Percentiles rank a stretch among this genome's conserved stretches.
Conservation (phyloP, 306 rosid genomes). For the Prunus dulcis region DNA sequence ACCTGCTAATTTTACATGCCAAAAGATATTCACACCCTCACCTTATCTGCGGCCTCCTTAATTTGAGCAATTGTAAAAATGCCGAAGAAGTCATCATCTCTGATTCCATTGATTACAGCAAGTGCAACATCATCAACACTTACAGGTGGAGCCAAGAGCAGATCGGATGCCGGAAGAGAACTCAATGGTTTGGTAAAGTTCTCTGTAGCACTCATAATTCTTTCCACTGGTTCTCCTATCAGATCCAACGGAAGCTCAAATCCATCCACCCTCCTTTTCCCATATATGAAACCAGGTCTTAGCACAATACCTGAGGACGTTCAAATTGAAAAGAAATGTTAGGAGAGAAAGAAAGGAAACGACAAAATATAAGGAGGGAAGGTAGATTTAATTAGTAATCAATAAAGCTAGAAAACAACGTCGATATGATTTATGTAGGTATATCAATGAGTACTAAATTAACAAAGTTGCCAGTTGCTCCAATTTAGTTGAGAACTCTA, state of each 20-base stretch:
- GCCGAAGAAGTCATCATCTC: constrained; percentile 83
- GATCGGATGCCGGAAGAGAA: constrained; percentile 89
- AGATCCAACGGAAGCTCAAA: constrained; percentile 83
- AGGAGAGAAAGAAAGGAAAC: not conserved
- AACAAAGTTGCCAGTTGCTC: not conserved
- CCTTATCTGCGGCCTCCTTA: constrained; percentile 85
- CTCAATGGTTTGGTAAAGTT: constrained; percentile 75
- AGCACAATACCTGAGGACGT: constrained; percentile 75
- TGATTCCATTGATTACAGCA: constrained; percentile 67
- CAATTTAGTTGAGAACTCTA: not conserved
- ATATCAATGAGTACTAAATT: not conserved
- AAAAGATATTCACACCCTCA: constrained; percentile 39
- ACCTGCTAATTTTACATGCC: not conserved
- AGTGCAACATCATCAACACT: constrained; percentile 88
- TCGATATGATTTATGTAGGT: not conserved
- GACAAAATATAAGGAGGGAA: not conserved
- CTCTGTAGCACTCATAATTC: constrained; percentile 54
- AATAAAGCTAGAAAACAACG: not conserved
- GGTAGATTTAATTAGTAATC: not conserved
- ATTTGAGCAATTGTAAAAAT: constrained; percentile 83
- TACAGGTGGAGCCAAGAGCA: constrained; percentile 79
- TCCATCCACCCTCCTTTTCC: constrained; percentile 80
- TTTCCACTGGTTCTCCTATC: constrained; percentile 81
- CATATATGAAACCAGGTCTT: constrained; percentile 88
- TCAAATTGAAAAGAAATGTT: constrained; percentile 19